Evolutionary conservation across 805 yeast species (phyloP).

Genomic region (Suhomyces faveliae): DNA sequence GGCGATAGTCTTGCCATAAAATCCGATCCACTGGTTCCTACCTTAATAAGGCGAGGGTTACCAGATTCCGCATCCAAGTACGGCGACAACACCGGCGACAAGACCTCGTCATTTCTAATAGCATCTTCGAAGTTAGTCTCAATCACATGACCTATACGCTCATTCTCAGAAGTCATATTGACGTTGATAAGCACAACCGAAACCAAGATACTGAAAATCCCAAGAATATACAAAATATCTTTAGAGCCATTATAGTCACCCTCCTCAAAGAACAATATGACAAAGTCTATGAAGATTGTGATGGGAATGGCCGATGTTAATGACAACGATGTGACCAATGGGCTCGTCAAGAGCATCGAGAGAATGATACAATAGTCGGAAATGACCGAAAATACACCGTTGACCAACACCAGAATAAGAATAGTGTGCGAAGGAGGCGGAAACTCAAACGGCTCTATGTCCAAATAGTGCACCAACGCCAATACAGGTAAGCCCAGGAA

Average conservation of each 20-base stretch:
- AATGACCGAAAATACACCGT: slow-evolving; percentile 46
- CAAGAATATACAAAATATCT: slow-evolving; percentile 39
- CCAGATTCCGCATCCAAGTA: slow-evolving; percentile 21
- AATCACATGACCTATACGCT: slow-evolving; percentile 45
- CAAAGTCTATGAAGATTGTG: slow-evolving; percentile 48
- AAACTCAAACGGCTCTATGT: slow-evolving; percentile 40
- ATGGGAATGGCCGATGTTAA: slow-evolving; percentile 53
- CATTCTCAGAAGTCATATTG: slow-evolving; percentile 42
- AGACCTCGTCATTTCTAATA: slow-evolving; percentile 42
- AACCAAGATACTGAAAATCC: slow-evolving; percentile 46
- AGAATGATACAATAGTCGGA: slow-evolving; percentile 52
- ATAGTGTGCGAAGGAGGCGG: slow-evolving; percentile 40
- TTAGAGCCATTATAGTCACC: slow-evolving; percentile 17
- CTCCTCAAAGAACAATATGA: slow-evolving; percentile 27
- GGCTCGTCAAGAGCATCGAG: slow-evolving; percentile 54
- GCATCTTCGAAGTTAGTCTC: slow-evolving; percentile 50
- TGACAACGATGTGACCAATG: slow-evolving; percentile 50
- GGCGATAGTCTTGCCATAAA: slow-evolving; percentile 14
- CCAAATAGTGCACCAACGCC: slow-evolving; percentile 32
- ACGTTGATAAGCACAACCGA: slow-evolving; percentile 49
- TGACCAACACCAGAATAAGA: slow-evolving; percentile 32
- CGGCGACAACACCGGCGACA: slow-evolving; percentile 50
- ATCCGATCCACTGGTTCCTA: slow-evolving; percentile 14
- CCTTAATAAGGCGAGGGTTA: slow-evolving; percentile 4
- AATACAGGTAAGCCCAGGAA: slow-evolving; percentile 41